Percentiles rank a stretch among this genome's conserved stretches.
Conservation (phyloP, 441 rosid species). For the Melastoma candidum region DNA sequence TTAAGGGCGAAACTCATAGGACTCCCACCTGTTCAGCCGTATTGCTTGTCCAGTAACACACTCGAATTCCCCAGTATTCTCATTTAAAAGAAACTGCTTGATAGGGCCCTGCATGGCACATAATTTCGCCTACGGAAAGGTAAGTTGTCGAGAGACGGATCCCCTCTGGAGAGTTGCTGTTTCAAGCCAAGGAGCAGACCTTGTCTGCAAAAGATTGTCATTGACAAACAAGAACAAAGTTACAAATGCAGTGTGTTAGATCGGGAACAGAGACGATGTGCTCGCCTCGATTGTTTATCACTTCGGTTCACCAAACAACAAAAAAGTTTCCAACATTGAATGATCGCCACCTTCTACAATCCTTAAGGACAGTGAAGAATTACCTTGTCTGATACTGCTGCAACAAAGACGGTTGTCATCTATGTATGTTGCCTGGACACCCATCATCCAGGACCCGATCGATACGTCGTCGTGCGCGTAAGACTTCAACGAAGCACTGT, state of each 20-base stretch:
- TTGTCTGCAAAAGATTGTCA: constrained; percentile 50
- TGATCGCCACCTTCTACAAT: neutral
- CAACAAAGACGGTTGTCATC: constrained; percentile 91
- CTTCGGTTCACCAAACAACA: neutral
- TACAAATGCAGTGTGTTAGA: neutral
- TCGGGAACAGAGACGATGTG: no score
- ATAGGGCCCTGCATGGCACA: no score
- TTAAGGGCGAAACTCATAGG: no score
- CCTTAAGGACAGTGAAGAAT: constrained; percentile 4
- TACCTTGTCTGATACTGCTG: constrained; percentile 83
- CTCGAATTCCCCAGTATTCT: no score
- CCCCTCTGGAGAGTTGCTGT: no score
- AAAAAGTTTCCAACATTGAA: neutral
- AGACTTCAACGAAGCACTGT: constrained; percentile 86
- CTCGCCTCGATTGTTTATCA: neutral
- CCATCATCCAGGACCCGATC: constrained; percentile 97
- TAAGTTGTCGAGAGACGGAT: no score
- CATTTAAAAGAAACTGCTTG: no score
- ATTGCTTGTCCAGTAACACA: no score
- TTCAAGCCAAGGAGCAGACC: constrained; percentile 72
- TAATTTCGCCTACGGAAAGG: no score
- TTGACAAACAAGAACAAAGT: neutral
- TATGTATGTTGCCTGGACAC: constrained; percentile 72
- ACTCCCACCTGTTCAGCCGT: no score
- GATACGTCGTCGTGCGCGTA: constrained; percentile 83